A percentile compares a stretch with the other conserved stretches of the same genome.
phyloP scores from a whole-genome alignment of 768 basidiomycete species.

The Auricularia sp. region DNA sequence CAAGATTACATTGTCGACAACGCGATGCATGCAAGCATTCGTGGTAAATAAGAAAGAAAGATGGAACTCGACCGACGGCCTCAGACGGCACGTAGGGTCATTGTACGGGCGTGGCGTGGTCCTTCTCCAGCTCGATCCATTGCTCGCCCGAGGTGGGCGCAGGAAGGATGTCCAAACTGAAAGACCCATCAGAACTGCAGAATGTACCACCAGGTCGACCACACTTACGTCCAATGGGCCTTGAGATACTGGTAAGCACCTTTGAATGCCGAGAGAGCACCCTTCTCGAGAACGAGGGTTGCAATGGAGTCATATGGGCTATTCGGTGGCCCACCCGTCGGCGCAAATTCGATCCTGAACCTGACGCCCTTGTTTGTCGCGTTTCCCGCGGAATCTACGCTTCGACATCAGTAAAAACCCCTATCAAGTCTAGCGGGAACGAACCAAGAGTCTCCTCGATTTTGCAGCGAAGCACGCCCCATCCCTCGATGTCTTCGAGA shows the following conservation, averaged over 20 bases:
- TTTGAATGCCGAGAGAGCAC: constrained; percentile 79
- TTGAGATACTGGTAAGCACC: constrained; percentile 61
- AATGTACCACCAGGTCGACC: no score
- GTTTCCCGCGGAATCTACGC: constrained; percentile 7
- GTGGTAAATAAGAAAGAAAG: no score
- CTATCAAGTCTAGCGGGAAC: constrained; percentile 10
- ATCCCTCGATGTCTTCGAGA: constrained; percentile 40
- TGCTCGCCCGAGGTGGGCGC: no score
- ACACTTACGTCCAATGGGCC: constrained; percentile 44
- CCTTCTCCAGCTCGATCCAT: no score
- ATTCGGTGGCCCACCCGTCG: constrained; percentile 4
- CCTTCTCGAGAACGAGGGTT: constrained; percentile 80
- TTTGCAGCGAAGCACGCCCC: constrained; percentile 39
- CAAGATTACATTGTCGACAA: no score
- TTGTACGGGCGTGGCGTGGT: no score
- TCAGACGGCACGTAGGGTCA: no score
- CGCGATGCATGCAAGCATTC: no score
- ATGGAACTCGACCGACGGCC: no score
- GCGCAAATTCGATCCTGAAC: constrained; percentile 73
- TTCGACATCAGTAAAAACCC: constrained; percentile 1
- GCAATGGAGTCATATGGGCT: constrained; percentile 47
- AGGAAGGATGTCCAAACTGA: no score
- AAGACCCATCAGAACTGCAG: no score
- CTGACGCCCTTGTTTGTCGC: constrained; percentile 60
- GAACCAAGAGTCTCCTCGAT: constrained; percentile 28